phyloP scores from a whole-genome alignment of 495 filamentous ascomycete species.

The Podospora australis region DNA sequence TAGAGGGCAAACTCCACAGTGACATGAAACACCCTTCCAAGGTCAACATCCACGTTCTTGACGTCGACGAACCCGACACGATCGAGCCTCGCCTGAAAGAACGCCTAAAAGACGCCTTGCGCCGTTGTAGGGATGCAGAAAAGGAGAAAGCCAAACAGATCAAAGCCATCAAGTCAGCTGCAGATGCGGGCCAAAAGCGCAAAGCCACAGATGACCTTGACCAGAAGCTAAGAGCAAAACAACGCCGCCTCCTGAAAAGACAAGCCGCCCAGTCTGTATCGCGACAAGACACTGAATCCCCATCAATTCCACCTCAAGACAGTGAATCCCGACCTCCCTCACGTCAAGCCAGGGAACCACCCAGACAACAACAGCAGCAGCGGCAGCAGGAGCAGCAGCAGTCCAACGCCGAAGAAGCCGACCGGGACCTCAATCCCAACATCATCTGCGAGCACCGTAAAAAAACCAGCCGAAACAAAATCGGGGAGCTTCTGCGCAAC shows the following conservation, averaged over 20 bases:
- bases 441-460: slow-evolving; percentile 42
- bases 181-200: slow-evolving; percentile 22
- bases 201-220: slow-evolving; percentile 12
- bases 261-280: no score
- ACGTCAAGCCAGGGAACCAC: no score
- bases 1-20: slow-evolving; percentile 69
- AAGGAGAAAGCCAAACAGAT: slow-evolving; percentile 44
- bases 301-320: no score
- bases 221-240: no score
- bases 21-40: slow-evolving; percentile 48
- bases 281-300: no score
- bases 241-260: no score
- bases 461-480: no score
- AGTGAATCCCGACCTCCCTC: no score
- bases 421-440: slow-evolving; percentile 26
- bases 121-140: slow-evolving; percentile 57
- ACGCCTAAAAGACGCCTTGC: slow-evolving; percentile 54
- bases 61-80: slow-evolving; percentile 21
- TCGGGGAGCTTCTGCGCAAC: no score
- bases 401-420: slow-evolving; percentile 10
- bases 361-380: no score
- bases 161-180: slow-evolving; percentile 26
- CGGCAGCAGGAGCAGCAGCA: no score
- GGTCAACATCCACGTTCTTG: slow-evolving; percentile 43
- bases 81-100: slow-evolving; percentile 53